Conservation (phyloP, 2,329 filamentous ascomycete genomes). For the Diaporthe helianthi region DNA sequence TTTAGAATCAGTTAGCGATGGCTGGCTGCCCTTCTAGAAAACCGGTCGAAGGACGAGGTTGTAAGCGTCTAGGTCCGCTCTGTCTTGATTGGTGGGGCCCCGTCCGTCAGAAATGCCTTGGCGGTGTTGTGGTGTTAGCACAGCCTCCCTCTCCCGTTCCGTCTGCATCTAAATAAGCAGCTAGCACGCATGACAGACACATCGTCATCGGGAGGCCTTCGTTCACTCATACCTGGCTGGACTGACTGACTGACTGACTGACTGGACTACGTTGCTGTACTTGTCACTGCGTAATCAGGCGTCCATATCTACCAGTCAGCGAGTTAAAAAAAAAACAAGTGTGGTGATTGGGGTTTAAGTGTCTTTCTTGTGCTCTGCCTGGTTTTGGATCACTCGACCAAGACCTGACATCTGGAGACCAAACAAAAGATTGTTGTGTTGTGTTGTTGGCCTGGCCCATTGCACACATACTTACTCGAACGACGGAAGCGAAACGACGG, state of each 20-base stretch:
- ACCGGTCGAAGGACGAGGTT: background rate
- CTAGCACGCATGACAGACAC: background rate
- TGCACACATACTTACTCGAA: background rate
- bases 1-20: background rate
- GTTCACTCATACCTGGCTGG: no score
- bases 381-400: no score
- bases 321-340: background rate
- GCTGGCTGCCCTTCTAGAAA: background rate
- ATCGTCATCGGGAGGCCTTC: slow-evolving; percentile 9
- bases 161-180: no score
- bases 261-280: background rate
- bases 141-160: slow-evolving; percentile 3
- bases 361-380: no score
- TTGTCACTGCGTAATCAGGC: background rate
- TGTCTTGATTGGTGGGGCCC: slow-evolving; percentile 10
- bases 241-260: background rate
- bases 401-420: background rate
- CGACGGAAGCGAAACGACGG: background rate
- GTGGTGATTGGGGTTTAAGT: background rate
- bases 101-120: background rate
- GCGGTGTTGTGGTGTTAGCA: slow-evolving; percentile 8
- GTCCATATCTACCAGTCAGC: background rate
- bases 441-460: background rate
- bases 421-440: background rate
- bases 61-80: background rate